phyloP scores from a whole-genome alignment of 2,329 filamentous ascomycete genomes.

The Epichloe festucae region DNA sequence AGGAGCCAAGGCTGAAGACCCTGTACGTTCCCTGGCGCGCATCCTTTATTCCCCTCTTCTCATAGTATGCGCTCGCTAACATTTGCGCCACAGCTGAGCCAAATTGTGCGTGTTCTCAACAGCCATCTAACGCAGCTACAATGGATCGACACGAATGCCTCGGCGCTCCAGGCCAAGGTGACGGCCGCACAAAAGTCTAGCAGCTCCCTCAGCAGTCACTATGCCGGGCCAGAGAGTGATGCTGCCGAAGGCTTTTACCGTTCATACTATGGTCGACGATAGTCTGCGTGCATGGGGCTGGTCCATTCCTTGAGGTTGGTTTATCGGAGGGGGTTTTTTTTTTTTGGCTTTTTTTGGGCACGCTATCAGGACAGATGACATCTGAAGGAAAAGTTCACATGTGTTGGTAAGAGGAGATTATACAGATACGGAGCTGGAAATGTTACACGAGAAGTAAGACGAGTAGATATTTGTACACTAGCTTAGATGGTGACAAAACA shows the following conservation, averaged over 20 bases:
- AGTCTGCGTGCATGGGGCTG: conserved; percentile 10
- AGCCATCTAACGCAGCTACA: conserved; percentile 84
- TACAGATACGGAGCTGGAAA: conserved; percentile 6
- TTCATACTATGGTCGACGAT: conserved; percentile 69
- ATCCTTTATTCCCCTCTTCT: conserved; percentile 5
- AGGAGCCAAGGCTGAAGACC: conserved; percentile 76
- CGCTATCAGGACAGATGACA: not conserved
- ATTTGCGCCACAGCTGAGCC: conserved; percentile 54
- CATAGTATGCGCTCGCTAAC: conserved; percentile 5
- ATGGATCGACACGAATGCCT: conserved; percentile 80
- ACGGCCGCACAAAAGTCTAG: conserved; percentile 67
- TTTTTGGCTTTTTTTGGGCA: not conserved
- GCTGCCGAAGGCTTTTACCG: conserved; percentile 82
- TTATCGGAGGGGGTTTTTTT: conserved; percentile 2
- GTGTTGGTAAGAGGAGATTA: conserved; percentile 3
- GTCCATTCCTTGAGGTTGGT: not conserved
- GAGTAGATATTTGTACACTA: conserved; percentile 26
- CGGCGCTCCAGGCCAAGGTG: conserved; percentile 72
- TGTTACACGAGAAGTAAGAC: conserved; percentile 9
- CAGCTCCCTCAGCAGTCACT: conserved; percentile 44
- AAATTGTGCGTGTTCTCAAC: conserved; percentile 92
- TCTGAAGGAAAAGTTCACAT: conserved; percentile 5
- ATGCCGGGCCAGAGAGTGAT: conserved; percentile 50
- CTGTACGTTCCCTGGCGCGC: conserved; percentile 42
- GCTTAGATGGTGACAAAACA: conserved; percentile 17